A percentile compares a stretch with the other conserved stretches of the same genome.
phyloP scores from a whole-genome alignment of 2,329 filamentous ascomycete genomes.

The Didymella segeticola region DNA sequence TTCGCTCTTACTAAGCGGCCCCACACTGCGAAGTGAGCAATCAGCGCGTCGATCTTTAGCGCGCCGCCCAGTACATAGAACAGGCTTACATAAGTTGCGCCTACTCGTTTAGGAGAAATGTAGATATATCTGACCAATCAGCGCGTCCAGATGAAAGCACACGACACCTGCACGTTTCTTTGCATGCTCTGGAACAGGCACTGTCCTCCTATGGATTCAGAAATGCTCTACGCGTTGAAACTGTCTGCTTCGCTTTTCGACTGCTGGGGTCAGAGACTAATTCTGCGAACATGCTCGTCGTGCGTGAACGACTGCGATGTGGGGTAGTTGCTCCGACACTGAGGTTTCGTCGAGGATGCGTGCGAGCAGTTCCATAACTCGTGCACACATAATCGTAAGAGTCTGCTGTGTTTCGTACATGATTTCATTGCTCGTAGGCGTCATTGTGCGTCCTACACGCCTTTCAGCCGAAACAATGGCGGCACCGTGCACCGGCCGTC shows the following conservation, averaged over 20 bases:
- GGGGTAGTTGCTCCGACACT: slow-evolving; percentile 7
- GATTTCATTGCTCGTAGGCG: not conserved
- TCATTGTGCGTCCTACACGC: not conserved
- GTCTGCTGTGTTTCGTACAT: not conserved
- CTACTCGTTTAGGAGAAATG: slow-evolving; percentile 21
- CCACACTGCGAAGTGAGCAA: too few relatives aligned
- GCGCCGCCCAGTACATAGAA: too few relatives aligned
- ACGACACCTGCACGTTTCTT: slow-evolving; percentile 34
- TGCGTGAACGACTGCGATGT: slow-evolving; percentile 3
- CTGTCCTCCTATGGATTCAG: not conserved
- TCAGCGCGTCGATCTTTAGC: too few relatives aligned
- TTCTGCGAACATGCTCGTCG: not conserved
- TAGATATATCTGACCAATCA: slow-evolving; percentile 30
- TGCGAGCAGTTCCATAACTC: not conserved
- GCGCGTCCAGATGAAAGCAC: slow-evolving; percentile 30
- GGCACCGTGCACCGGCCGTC: slow-evolving; percentile 32
- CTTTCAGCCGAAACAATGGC: slow-evolving; percentile 6
- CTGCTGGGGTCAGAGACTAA: not conserved
- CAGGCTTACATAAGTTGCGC: slow-evolving; percentile 5
- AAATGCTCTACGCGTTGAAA: not conserved
- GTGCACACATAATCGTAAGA: too few relatives aligned
- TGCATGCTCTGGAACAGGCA: slow-evolving; percentile 4
- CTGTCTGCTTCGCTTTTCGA: not conserved
- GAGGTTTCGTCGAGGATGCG: not conserved
- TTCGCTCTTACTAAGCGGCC: too few relatives aligned